Conservation (phyloP, 768 basidiomycete genomes). For the Termitomyces sp. region DNA sequence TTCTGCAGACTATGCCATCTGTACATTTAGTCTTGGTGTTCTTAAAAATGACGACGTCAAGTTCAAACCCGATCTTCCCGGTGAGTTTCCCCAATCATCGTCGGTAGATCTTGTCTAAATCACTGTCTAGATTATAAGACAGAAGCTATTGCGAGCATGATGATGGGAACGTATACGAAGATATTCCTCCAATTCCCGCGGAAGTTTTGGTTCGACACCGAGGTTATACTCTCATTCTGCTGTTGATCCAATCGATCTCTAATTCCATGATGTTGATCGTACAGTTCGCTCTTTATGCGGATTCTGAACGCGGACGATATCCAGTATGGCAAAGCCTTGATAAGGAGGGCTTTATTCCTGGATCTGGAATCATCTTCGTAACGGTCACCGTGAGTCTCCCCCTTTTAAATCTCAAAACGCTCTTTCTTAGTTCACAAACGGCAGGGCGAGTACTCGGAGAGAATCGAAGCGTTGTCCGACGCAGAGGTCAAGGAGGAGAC, state of each 20-base stretch:
- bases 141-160: neutral
- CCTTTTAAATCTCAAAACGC: neutral
- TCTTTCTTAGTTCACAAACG: neutral
- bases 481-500: neutral
- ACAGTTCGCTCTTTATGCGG: neutral
- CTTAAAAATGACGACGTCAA: neutral
- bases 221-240: neutral
- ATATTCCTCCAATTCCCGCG: neutral
- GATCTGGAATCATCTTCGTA: neutral
- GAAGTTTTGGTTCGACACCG: neutral
- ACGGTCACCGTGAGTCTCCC: neutral
- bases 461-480: neutral
- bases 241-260: neutral
- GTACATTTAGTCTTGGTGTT: neutral
- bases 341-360: neutral
- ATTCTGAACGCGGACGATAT: neutral
- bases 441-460: neutral
- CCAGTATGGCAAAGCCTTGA: neutral
- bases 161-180: neutral
- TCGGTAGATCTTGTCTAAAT: neutral
- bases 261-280: neutral
- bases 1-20: neutral
- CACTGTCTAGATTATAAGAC: neutral
- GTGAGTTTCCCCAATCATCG: neutral
- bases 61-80: neutral